phyloP scores from a whole-genome alignment of 139 green algal species.

The Tetradesmus obliquus region DNA sequence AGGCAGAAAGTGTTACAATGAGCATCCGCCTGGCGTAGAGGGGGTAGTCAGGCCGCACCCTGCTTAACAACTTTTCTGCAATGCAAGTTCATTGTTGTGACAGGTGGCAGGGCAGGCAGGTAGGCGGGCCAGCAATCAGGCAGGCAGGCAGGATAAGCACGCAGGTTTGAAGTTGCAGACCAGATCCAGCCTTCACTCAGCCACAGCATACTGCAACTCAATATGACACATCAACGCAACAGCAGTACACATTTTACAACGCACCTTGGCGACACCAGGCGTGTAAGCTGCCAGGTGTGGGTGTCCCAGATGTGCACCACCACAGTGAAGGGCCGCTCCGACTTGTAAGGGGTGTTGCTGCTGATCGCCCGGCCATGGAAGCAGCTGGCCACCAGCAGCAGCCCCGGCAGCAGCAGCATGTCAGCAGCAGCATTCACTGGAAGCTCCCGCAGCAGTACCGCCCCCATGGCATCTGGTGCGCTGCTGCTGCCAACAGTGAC shows the following conservation, averaged over 20 bases:
- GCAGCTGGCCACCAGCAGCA: conserved; percentile 42
- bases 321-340: conserved; percentile 42
- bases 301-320: conserved; percentile 43
- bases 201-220: neutral
- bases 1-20: neutral
- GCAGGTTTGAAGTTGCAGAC: neutral
- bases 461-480: neutral
- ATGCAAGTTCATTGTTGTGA: no score
- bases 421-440: conserved; percentile 46
- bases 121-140: neutral
- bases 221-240: neutral
- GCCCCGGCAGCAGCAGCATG: conserved; percentile 20
- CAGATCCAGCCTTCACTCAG: neutral
- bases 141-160: neutral
- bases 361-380: conserved; percentile 41
- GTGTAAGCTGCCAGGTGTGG: conserved; percentile 22
- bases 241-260: neutral
- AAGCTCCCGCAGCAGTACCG: conserved; percentile 34
- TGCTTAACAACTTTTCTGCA: no score
- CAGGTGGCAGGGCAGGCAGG: neutral
- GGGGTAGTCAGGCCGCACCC: neutral
- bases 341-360: conserved; percentile 31
- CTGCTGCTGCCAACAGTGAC: conserved; percentile 23
- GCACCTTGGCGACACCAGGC: conserved; percentile 42
- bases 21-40: no score